Evolutionary conservation across 2,329 filamentous ascomycete genomes (phyloP).

Genomic region (Aspergillus sp.): DNA sequence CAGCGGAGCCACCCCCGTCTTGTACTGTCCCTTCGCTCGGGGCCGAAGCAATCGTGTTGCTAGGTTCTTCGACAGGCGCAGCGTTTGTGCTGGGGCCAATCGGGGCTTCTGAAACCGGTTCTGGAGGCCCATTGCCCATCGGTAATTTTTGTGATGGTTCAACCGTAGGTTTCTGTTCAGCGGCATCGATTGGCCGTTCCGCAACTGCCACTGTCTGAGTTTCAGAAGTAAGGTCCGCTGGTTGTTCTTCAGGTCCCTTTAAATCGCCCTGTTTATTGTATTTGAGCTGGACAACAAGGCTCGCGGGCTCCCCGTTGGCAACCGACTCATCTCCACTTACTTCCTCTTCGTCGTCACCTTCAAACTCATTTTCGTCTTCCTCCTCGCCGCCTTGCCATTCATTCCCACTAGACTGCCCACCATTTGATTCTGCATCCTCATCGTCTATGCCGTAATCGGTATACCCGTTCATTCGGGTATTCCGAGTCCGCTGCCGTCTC

Average conservation of each 20-base stretch:
- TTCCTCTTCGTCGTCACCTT: conserved; percentile 50
- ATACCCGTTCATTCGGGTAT: conserved; percentile 35
- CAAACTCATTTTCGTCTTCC: conserved; percentile 68
- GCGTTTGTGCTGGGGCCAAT: neutral
- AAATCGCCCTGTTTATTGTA: conserved; percentile 36
- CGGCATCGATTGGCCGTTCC: neutral
- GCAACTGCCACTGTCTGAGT: conserved; percentile 11
- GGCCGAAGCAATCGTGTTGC: neutral
- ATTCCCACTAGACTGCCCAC: conserved; percentile 58
- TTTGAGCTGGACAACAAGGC: conserved; percentile 72
- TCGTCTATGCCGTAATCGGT: conserved; percentile 60
- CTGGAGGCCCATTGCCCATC: neutral
- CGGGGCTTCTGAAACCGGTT: neutral
- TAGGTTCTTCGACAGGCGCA: neutral
- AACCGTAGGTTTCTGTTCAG: conserved; percentile 1
- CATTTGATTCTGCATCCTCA: conserved; percentile 67
- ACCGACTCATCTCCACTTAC: conserved; percentile 48
- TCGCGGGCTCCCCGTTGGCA: conserved; percentile 53
- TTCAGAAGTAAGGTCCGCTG: conserved; percentile 9
- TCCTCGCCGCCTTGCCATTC: conserved; percentile 76
- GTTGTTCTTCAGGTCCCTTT: conserved; percentile 18
- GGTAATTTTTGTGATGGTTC: conserved; percentile 6
- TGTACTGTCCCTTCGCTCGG: neutral
- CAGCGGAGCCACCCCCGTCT: neutral
- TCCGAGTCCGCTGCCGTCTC: conserved; percentile 40